Evolutionary conservation across 2,329 filamentous ascomycete genomes (phyloP).

Genomic region (Botrytis galanthina): DNA sequence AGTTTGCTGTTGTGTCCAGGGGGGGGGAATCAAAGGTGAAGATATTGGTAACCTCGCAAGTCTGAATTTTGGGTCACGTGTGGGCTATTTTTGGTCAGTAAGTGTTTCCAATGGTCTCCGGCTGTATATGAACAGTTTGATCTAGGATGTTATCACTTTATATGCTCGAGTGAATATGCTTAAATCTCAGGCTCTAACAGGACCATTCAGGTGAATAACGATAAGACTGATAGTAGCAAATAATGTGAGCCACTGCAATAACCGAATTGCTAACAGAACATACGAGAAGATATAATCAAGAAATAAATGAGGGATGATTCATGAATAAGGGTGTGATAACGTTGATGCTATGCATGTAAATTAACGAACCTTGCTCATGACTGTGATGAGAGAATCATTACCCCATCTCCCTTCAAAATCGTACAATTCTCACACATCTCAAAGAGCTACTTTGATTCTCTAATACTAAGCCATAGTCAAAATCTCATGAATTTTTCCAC

Average conservation of each 20-base stretch:
- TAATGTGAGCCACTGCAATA: background rate
- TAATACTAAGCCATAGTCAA: background rate
- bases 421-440: background rate
- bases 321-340: too few species aligned
- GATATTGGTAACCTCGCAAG: background rate
- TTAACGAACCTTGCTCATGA: background rate
- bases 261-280: background rate
- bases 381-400: background rate
- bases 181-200: background rate
- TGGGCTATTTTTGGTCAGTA: background rate
- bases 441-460: background rate
- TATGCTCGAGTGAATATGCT: background rate
- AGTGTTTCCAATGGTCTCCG: background rate
- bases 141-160: background rate
- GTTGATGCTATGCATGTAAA: background rate
- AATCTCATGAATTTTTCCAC: background rate
- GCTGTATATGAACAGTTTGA: background rate
- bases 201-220: background rate
- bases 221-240: background rate
- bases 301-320: background rate
- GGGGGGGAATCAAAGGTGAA: too few species aligned
- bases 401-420: too few species aligned
- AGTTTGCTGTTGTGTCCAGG: background rate
- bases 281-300: accelerated
- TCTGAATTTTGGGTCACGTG: background rate